Percentiles rank a stretch among this genome's conserved stretches.
These are phyloP conservation scores for Psilocybe cyanescens DNA, from an alignment of 768 basidiomycete species.

Conservation along the genomic window DNA sequence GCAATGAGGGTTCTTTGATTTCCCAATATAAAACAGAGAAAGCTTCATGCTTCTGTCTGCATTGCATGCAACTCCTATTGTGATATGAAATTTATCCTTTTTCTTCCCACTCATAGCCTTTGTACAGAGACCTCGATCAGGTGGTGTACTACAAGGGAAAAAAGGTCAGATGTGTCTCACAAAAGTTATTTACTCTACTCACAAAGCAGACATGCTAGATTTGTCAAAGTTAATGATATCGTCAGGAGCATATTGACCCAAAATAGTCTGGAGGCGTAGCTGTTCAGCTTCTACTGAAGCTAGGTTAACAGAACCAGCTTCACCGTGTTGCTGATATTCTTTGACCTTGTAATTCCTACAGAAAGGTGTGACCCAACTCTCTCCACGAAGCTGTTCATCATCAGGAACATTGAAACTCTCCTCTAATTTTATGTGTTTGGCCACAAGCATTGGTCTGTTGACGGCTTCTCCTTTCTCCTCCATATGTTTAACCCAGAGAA, in stretches of 20 bases:
- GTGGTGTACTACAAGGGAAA: not conserved
- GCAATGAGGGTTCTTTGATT: slow-evolving; percentile 29
- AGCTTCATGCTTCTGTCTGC: slow-evolving; percentile 36
- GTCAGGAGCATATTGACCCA: slow-evolving; percentile 20
- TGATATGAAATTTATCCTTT: slow-evolving; percentile 31
- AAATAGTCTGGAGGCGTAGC: slow-evolving; percentile 17
- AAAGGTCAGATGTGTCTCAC: not conserved
- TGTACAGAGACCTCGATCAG: slow-evolving; percentile 30
- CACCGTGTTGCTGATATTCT: slow-evolving; percentile 27
- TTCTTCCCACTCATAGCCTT: slow-evolving; percentile 38
- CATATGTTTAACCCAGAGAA: slow-evolving; percentile 33
- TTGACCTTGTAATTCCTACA: slow-evolving; percentile 23
- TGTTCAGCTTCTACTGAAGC: slow-evolving; percentile 23
- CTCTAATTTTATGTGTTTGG: slow-evolving; percentile 28
- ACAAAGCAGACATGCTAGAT: slow-evolving; percentile 17
- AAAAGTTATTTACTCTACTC: not conserved
- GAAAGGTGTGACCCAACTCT: slow-evolving; percentile 28
- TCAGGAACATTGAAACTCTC: slow-evolving; percentile 30
- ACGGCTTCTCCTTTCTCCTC: slow-evolving; percentile 28
- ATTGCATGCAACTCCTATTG: slow-evolving; percentile 30
- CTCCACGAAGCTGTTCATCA: slow-evolving; percentile 19
- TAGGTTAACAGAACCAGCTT: slow-evolving; percentile 30
- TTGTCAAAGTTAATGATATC: slow-evolving; percentile 32
- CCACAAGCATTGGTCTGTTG: slow-evolving; percentile 29
- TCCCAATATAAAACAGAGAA: slow-evolving; percentile 37